Evolutionary conservation across 805 yeast species (phyloP), one percentile per base, ranked within the genome.

Genomic region (Tetrapisispora arboricola): DNA sequence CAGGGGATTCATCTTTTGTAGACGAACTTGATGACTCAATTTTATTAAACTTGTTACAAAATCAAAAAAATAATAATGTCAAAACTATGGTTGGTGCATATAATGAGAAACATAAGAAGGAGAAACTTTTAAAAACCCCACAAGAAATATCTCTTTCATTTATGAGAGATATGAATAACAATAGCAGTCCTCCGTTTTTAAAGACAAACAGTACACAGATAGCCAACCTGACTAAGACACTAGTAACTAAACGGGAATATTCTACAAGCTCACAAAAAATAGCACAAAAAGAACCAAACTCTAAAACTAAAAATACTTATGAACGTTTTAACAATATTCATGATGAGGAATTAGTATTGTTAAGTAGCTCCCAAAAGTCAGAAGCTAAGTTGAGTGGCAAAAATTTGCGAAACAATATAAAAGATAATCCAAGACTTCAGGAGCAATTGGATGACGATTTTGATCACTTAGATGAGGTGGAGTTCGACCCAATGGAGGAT

Each of bases 401-500:
- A n/a, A n/a, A 18, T 3, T 11, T 11, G 12, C 9, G 6, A 13
- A 35, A 17, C 2, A 9, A 25, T 25, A 18, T 10, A 11, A 9
- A 25, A 17, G 3, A 10, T 12, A 24, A 35, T 12, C 24, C 22
- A 17, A 7, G 6, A 10, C 11, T 26, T 12, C 38, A 35, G 18
- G 29, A 25, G 3, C 31, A 25, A 17, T 21, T 36, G 11, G 39
- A 36, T 20, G 19, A 36, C 12, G 27, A 28, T 19, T 36, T 37
- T 30, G 40, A 37, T 31, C 34, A 37, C 15, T 7, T 31, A 2
- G 40, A 37, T 37, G 40, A 37, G 6, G n/a, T 30, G 4, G 35
- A 37, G 11, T 13, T 24, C 12, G 33, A 31, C n/a, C 15, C 24
- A 7, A 7, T 20, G 6, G 32, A 37, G 16, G 15, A 22, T 13